Base-by-base conservation (phyloP, 1,139 yeast genomes). In the Zhuliangozyma blackwelliae region DNA sequence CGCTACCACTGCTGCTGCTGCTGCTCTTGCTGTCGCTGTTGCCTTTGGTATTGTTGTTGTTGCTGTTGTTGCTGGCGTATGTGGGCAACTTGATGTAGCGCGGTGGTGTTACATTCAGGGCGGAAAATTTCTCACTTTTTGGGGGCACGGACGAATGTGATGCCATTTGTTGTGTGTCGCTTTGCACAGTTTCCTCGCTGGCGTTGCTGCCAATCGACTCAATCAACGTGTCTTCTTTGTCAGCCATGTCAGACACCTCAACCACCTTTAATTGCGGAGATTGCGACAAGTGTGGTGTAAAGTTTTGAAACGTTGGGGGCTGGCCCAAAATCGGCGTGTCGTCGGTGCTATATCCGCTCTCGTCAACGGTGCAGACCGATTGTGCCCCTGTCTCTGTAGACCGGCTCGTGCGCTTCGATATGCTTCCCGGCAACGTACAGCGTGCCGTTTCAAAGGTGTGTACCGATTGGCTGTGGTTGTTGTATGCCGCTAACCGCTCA, bases 371-470 rank as follows among this genome's bases (percentile, higher is more conserved):
- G 7, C 44, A 34, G 7, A 38, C 41, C 36, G 48, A 54, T 41
- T 47, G 41, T 39, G 44, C 34, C 36, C 51, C 43, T 38, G 35
- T 28, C 38, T 33, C 19, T 36, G 44, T 19, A 34, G 13, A 22
- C 34, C 35, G 19, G 33, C 20, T 28, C 31, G 23, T 12, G 21
- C 27, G 23, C 31, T 20, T 20, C n/a, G 28, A 13, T 10, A 19
- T 7, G 10, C 9, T 8, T 20, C 13, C n/a, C 31, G 31, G 12
- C 7, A 20, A 6, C 12, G 31, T 9, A 7, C 5, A 3, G 12
- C 11, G 32, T 12, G 67, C 65, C 2, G 66, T 58, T 39, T 60
- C 63, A 39, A 61, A 62, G 10, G 62, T 51, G 45, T 57, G 65
- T 7, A 52, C 47, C 25, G 65, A 57, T 10, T 36, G 37, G 22